Conservation (phyloP, 768 basidiomycete species). For the Tricholoma sp. region DNA sequence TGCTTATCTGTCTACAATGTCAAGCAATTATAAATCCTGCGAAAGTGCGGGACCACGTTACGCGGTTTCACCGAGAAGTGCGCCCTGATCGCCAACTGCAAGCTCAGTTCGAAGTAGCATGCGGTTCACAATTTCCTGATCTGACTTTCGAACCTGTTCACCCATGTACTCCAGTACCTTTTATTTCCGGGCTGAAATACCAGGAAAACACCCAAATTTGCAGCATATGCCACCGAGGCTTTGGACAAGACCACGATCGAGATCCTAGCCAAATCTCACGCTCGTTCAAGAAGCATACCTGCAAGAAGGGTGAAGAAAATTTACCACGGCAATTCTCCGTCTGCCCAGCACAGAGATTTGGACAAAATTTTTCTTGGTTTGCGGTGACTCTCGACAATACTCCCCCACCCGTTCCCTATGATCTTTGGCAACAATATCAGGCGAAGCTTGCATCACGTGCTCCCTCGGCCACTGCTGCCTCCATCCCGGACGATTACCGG, state of each 20-base stretch:
- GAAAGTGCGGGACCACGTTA: not conserved
- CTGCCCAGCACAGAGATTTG: not conserved
- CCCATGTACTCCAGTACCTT: not conserved
- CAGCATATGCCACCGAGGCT: not conserved
- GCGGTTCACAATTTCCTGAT: not conserved
- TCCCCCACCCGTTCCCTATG: not conserved
- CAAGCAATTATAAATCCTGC: not conserved
- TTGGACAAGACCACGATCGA: not conserved
- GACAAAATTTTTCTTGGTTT: not conserved
- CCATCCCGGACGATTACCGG: not conserved
- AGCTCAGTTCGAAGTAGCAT: not conserved
- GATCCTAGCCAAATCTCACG: not conserved
- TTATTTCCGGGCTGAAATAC: not conserved
- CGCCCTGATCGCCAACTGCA: not conserved
- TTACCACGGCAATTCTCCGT: not conserved
- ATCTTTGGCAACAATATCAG: not conserved
- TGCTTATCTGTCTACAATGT: not conserved
- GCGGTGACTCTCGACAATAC: not conserved
- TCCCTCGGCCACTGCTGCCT: not conserved
- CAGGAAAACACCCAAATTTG: not conserved
- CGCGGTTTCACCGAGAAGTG: not conserved
- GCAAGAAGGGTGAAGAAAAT: not conserved
- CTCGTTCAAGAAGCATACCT: not conserved
- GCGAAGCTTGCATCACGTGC: not conserved
- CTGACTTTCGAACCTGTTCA: not conserved